Evolutionary conservation across 176 grass and related monocot genomes (phyloP).

Genomic region (barley (Hordeum vulgare)): DNA sequence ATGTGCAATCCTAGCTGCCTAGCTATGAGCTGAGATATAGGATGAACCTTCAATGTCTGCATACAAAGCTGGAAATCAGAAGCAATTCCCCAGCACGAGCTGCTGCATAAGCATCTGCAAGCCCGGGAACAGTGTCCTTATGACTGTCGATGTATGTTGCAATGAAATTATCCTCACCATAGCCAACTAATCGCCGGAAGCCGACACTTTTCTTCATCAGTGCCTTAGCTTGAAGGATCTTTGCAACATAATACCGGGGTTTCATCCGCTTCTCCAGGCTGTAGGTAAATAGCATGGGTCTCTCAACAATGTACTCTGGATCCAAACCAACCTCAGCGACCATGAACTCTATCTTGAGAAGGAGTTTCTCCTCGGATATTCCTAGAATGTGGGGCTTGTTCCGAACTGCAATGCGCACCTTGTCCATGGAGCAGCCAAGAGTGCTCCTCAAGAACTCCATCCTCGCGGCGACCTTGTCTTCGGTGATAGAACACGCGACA

Average conservation of each 20-base stretch:
- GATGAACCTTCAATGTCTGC: neutral
- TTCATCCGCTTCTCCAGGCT: slow-evolving; percentile 42
- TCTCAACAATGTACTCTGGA: slow-evolving; percentile 1
- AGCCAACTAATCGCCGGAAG: neutral
- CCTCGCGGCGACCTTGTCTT: slow-evolving; percentile 17
- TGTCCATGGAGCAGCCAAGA: slow-evolving; percentile 21
- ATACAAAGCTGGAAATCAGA: neutral
- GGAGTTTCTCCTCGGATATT: neutral
- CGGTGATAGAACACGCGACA: neutral
- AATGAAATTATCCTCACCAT: neutral
- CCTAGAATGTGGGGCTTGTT: slow-evolving; percentile 9
- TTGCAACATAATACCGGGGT: slow-evolving; percentile 21
- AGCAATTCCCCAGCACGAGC: neutral
- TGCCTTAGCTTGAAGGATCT: slow-evolving; percentile 33
- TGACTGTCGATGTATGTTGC: slow-evolving; percentile 13
- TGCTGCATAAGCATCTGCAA: slow-evolving; percentile 21
- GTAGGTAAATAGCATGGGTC: neutral
- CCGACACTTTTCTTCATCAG: neutral
- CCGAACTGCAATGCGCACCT: neutral
- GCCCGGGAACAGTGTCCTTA: slow-evolving; percentile 8
- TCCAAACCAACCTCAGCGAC: neutral
- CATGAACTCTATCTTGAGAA: slow-evolving; percentile 24
- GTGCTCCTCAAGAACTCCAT: slow-evolving; percentile 23
- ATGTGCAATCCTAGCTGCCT: neutral
- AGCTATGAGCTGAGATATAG: neutral